Percentiles rank a stretch among this genome's conserved stretches.
These are phyloP conservation scores for Neospermospora avenae DNA, from an alignment of 2,329 filamentous ascomycete species.

Conservation along the genomic window DNA sequence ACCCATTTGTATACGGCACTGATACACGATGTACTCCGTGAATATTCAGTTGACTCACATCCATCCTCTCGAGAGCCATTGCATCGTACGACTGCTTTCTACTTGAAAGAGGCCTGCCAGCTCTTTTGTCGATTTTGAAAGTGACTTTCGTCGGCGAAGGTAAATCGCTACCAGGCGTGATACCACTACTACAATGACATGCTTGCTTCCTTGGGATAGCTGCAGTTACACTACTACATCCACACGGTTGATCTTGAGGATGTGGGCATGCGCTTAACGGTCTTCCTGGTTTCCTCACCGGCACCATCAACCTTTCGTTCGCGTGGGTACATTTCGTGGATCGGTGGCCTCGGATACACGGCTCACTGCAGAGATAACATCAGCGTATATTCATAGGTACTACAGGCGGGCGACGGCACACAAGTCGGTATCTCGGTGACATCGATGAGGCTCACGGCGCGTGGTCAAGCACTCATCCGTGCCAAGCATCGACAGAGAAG, in stretches of 20 bases:
- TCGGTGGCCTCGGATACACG: slow-evolving; percentile 72
- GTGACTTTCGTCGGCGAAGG: slow-evolving; percentile 32
- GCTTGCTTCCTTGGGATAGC: slow-evolving; percentile 58
- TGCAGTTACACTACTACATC: slow-evolving; percentile 62
- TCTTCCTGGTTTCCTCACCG: slow-evolving; percentile 68
- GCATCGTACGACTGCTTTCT: slow-evolving; percentile 50
- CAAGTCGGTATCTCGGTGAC: not conserved
- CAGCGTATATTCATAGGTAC: slow-evolving; percentile 15
- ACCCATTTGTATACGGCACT: slow-evolving; percentile 26
- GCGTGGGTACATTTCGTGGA: slow-evolving; percentile 72
- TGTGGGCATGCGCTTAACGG: slow-evolving; percentile 69
- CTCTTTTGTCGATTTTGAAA: slow-evolving; percentile 32
- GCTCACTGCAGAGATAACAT: slow-evolving; percentile 49
- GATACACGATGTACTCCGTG: slow-evolving; percentile 32
- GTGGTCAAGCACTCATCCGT: slow-evolving; percentile 6
- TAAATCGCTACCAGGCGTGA: slow-evolving; percentile 40
- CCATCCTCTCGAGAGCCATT: slow-evolving; percentile 48
- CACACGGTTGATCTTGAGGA: slow-evolving; percentile 46
- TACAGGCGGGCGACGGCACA: not conserved
- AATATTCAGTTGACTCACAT: slow-evolving; percentile 50
- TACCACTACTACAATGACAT: slow-evolving; percentile 47
- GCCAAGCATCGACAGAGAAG: slow-evolving; percentile 6
- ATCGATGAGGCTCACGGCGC: slow-evolving; percentile 17
- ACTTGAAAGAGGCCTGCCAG: slow-evolving; percentile 21
- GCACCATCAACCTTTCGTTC: slow-evolving; percentile 64